These are phyloP conservation scores for Pseudogymnoascus sp. DNA, from an alignment of 2,329 filamentous ascomycete genomes.

Conservation along the genomic window DNA sequence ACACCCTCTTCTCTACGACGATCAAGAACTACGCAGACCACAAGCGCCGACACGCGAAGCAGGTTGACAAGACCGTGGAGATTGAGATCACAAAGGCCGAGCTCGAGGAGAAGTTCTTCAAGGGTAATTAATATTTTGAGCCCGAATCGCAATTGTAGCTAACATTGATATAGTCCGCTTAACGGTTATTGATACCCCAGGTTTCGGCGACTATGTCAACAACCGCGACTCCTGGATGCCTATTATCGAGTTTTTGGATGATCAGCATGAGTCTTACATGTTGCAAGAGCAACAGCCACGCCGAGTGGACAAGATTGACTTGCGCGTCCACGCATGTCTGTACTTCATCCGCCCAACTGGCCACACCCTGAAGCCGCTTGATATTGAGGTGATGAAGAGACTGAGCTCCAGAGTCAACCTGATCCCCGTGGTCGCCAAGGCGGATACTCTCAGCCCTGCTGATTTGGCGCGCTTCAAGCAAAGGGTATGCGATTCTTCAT, in stretches of 20 bases:
- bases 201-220: constrained; percentile 99
- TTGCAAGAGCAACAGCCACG: constrained; percentile 98
- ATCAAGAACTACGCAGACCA: constrained; percentile 99
- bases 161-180: constrained; percentile 64
- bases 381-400: constrained; percentile 99
- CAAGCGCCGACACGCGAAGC: constrained; percentile 98
- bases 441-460: constrained; percentile 88
- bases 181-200: constrained; percentile 97
- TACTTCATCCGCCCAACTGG: constrained; percentile 99
- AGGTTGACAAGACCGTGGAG: constrained; percentile 99
- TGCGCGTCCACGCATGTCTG: constrained; percentile 94
- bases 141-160: constrained; percentile 11
- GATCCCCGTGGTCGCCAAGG: constrained; percentile 97
- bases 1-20: constrained; percentile 98
- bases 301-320: constrained; percentile 97
- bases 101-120: constrained; percentile 99
- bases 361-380: constrained; percentile 95
- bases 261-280: constrained; percentile 99
- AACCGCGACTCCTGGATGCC: constrained; percentile 99
- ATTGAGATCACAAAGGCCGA: constrained; percentile 99
- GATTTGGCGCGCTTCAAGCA: constrained; percentile 93
- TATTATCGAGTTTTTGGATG: constrained; percentile 99
- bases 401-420: constrained; percentile 96
- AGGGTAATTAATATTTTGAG: constrained; percentile 54
- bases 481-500: constrained; percentile 54